These are phyloP conservation scores for Waltergamsia citrina DNA, from an alignment of 2,329 filamentous ascomycete species.

Conservation along the genomic window DNA sequence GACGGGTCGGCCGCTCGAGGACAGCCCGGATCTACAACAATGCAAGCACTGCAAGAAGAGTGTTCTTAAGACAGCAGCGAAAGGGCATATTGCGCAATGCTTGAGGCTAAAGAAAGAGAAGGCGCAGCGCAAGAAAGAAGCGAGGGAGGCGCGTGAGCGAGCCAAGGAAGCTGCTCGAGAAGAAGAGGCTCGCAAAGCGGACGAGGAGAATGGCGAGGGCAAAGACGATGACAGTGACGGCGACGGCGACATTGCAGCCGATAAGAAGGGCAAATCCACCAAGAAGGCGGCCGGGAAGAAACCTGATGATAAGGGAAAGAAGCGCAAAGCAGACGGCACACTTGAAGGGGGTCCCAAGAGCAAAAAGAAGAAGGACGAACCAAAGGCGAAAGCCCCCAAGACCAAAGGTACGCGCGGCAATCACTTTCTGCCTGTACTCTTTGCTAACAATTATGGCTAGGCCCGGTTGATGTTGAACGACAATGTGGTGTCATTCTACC, in stretches of 20 bases:
- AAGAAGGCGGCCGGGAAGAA: constrained; percentile 45
- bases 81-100: constrained; percentile 75
- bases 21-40: constrained; percentile 66
- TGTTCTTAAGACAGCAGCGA: constrained; percentile 64
- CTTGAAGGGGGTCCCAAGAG: constrained; percentile 75
- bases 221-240: constrained; percentile 40
- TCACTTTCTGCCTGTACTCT: no score
- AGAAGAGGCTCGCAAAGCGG: constrained; percentile 42
- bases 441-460: constrained; percentile 21
- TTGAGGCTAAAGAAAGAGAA: constrained; percentile 78
- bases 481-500: constrained; percentile 84
- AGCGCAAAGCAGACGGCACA: constrained; percentile 66
- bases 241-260: constrained; percentile 25
- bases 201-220: constrained; percentile 35
- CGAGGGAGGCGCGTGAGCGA: constrained; percentile 59
- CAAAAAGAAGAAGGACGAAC: constrained; percentile 94
- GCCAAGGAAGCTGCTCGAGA: constrained; percentile 52
- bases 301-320: constrained; percentile 60
- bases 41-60: constrained; percentile 96
- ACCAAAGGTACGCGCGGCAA: constrained; percentile 54
- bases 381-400: constrained; percentile 73
- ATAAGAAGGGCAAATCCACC: constrained; percentile 29
- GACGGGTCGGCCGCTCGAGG: constrained; percentile 72
- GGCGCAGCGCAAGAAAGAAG: constrained; percentile 67
- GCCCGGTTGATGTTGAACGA: constrained; percentile 86